Evolutionary conservation across 176 grass and related monocot genomes (phyloP), one percentile per base, ranked within the genome.

Genomic region (Phyllostachys edulis): DNA sequence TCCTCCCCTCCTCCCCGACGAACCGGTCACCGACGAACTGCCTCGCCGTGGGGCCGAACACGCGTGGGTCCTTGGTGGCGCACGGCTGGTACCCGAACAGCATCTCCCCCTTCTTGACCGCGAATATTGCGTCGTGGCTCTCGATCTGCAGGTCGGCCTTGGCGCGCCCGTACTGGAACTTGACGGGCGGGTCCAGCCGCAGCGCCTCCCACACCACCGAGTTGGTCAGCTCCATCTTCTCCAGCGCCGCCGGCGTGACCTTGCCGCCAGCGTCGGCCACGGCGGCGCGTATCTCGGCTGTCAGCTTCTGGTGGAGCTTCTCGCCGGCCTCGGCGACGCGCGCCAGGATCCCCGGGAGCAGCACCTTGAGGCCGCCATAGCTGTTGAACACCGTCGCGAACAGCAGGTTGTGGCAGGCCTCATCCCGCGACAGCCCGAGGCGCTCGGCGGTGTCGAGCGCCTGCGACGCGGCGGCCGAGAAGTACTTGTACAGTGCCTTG

Each of bases 201-300:
- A 95, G 79, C 27, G 85, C 84, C 85, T 95, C 93, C 87, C 89
- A 95, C 87, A 95, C 93, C 44, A 86, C 90, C 20, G 90, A 95
- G 66, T 83, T 88, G 38, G 76, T 64, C 9, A 92, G 93, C 66
- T 95, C 90, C 93, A 95, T 92, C 86, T 84, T 84, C 75, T 92
- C 88, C 71, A 90, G 32, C 6, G 88, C 90, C 2, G 14, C 85
- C 0, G 79, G 21, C 3, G 93, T 92, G 21, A 95, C 85, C 73
- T 76, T 84, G 17, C 88, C 90, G 36, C 86, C 88, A 12, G 82
- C 84, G 0, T 76, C 85, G 10, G 60, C 70, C 65, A 92, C 85
- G 20, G 88, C 78, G 40, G 10, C 36, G 5, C 90, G 90, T 68
- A 92, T 78, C 86, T 95, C 90, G 1, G 34, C 2, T 0, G 24